Conservation (phyloP, 345 rosid species). For the Brassica nigra region DNA sequence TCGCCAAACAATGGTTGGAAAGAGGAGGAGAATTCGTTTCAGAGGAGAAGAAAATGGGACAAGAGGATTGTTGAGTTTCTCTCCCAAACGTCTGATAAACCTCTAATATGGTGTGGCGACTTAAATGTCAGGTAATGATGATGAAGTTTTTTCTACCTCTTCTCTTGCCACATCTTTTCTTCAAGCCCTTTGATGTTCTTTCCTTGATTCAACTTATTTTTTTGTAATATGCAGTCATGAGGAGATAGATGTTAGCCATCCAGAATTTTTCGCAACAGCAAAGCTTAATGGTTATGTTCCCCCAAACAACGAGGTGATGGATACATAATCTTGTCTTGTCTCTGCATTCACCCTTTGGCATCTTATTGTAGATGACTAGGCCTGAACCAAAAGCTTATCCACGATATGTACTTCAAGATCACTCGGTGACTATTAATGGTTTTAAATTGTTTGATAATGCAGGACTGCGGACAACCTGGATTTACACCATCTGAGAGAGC, state of each 20-base stretch:
- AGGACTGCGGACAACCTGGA: slow-evolving; percentile 98
- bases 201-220: background rate
- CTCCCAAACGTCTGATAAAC: slow-evolving; percentile 65
- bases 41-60: slow-evolving; percentile 96
- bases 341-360: slow-evolving; percentile 10
- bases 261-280: slow-evolving; percentile 86
- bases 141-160: background rate
- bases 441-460: slow-evolving; percentile 22
- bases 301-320: slow-evolving; percentile 76
- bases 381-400: slow-evolving; percentile 6
- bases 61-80: slow-evolving; percentile 80
- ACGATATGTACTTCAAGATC: background rate
- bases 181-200: background rate
- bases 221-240: slow-evolving; percentile 68
- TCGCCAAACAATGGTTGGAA: slow-evolving; percentile 98
- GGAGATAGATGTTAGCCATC: slow-evolving; percentile 92
- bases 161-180: background rate
- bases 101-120: slow-evolving; percentile 98
- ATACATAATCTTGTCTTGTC: background rate
- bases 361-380: slow-evolving; percentile 6
- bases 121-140: slow-evolving; percentile 73
- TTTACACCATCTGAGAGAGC: slow-evolving; percentile 90
- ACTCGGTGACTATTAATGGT: background rate
- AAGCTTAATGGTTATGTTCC: slow-evolving; percentile 91
- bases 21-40: slow-evolving; percentile 91